Base-by-base conservation (phyloP, 345 rosid genomes). In the Lepidium aucheri region DNA sequence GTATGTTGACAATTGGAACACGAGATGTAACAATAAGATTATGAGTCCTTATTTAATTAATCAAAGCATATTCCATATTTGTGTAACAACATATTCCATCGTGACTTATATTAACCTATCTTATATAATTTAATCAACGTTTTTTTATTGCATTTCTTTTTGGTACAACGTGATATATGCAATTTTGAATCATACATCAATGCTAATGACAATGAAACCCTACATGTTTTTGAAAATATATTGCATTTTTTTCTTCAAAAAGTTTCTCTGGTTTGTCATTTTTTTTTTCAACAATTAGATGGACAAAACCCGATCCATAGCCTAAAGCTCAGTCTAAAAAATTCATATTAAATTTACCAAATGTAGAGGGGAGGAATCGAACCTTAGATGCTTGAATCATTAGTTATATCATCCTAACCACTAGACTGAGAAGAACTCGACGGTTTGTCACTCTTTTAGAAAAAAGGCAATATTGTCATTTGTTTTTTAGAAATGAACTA, bases 21-120 rank as follows among this genome's bases (percentile, higher is more conserved):
- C 76, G 70, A 71, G 9, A 47, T 47, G 36, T n/a, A 28, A 46
- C 65, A 33, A 53, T 41, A 33, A 30, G 2, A 54, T 71, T 10
- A 18, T 15, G 13, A 71, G 55, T 59, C 42, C 42, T 18, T 18
- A 33, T 3, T 30, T 56, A 14, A 50, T 22, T 13, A 1, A 2
- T 22, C 42, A 34, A 51, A 22, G 47, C 47, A 65, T 50, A 73
- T 73, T 36, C 72, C 42, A 13, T 53, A 24, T 12, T 24, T 65
- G 39, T 65, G 45, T 26, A 59, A 32, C 44, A 57, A 47, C 71
- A 72, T 72, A 53, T 40, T 58, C 34, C 26, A 16, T 41, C 32
- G 30, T 52, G 41, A 24, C 50, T 38, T n/a, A 26, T n/a, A 24
- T 30, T 8, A 24, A 15, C 9, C 0, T 15, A 53, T 11, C 9